Base-by-base conservation (phyloP, 805 yeast genomes). In the Zygoascus biomembranicola region DNA sequence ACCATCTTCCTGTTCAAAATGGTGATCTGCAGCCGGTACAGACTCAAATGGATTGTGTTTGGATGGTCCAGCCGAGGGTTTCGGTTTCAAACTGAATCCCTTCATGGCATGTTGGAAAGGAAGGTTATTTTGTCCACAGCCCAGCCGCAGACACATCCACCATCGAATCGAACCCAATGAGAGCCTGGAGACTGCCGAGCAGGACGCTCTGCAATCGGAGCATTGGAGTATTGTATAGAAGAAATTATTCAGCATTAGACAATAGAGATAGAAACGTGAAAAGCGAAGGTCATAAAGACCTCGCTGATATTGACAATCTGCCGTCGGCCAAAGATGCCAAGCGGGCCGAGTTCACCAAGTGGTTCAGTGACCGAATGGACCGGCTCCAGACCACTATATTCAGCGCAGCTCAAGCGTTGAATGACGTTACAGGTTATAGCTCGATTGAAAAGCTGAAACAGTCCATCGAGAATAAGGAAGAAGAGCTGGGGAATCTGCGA, bases 371-470 rank as follows among this genome's bases (percentile, higher is more conserved):
- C 18, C 59, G 57, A 45, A 55, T 71, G 63, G 71, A 70, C 46
- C 52, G 56, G 44, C 47, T 69, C 16, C 76, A 73, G 57, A 53
- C 63, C 5, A 52, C 65, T 20, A 55, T 71, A 14, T 61, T 73
- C 52, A 60, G 62, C 1, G 68, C 72, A 1, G 72, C 73, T 10
- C 75, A 80, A 55, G 79, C 90, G 1, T 74, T 92, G 35, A 94
- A 94, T 63, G 96, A 90, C 61, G 83, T 90, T 10, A 92, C 99
- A 0, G 99, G 99, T 0, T 94, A 94, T 67, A 77, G 89, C 0
- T 75, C 83, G 18, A 87, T 94, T 53, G 95, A 87, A 63, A 73
- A 76, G 54, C 69, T 92, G 61, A 84, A 89, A 67, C 66, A 73
- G 31, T 69, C 78, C 1, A 88, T 94, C 32, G 80, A 77, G 8